These are phyloP conservation scores for Fraxinus paxiana DNA, from an alignment of 305 asterid species.

Conservation along the genomic window DNA sequence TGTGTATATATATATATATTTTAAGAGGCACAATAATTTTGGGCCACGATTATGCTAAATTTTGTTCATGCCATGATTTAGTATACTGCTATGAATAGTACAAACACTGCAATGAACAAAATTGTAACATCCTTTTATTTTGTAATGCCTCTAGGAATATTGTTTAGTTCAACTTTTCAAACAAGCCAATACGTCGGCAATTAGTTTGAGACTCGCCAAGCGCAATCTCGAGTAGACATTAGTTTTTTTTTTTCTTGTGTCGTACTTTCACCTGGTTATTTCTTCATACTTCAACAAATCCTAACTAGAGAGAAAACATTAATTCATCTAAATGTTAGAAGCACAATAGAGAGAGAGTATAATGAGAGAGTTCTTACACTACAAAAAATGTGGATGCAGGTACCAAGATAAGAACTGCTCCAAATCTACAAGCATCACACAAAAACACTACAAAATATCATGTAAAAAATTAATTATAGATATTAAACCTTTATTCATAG, in stretches of 20 bases:
- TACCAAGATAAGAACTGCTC: neutral
- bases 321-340: neutral
- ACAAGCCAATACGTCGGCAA: neutral
- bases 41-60: no score
- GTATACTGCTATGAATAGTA: neutral
- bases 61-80: neutral
- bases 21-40: no score
- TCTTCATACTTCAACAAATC: neutral
- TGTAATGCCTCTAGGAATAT: neutral
- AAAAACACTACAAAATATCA: neutral
- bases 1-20: no score
- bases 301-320: neutral
- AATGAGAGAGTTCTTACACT: neutral
- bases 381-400: neutral
- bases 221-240: neutral
- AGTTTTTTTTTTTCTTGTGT: neutral
- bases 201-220: neutral
- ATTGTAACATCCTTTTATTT: neutral
- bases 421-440: neutral
- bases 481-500: neutral
- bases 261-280: neutral
- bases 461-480: neutral
- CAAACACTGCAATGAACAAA: neutral
- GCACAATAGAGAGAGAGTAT: neutral
- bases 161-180: neutral